Evolutionary conservation across 2,329 filamentous ascomycete species (phyloP).

Genomic region (Coniochaeta ligniaria): DNA sequence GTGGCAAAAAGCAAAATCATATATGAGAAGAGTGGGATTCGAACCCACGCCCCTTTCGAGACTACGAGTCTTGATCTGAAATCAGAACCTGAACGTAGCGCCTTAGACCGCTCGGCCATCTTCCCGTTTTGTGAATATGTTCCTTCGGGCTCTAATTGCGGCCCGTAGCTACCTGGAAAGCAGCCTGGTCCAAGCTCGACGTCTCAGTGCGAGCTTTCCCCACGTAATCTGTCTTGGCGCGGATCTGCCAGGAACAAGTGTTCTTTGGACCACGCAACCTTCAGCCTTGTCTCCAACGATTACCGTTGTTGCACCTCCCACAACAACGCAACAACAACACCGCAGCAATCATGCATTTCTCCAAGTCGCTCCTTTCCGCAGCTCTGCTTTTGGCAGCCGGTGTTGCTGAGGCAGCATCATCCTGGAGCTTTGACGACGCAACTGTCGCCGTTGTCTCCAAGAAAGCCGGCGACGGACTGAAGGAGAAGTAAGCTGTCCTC

Average conservation of each 20-base stretch:
- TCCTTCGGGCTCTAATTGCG: background rate
- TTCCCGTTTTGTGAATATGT: background rate
- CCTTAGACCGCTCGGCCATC: slow-evolving; percentile 1
- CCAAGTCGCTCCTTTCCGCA: slow-evolving; percentile 29
- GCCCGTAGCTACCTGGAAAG: background rate
- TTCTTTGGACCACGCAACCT: background rate
- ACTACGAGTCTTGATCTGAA: background rate
- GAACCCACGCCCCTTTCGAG: background rate
- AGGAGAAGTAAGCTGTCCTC: slow-evolving; percentile 51
- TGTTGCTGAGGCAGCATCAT: slow-evolving; percentile 44
- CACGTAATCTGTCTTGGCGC: slow-evolving; percentile 1
- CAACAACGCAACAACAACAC: background rate
- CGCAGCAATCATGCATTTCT: slow-evolving; percentile 29
- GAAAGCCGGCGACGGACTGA: slow-evolving; percentile 50
- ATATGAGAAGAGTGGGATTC: slow-evolving; percentile 1
- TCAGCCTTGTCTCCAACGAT: background rate
- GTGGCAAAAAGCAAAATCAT: background rate
- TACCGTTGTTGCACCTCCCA: background rate
- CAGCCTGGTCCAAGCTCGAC: background rate
- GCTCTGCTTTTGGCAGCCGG: slow-evolving; percentile 41
- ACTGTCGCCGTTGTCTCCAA: slow-evolving; percentile 60
- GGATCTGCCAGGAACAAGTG: slow-evolving; percentile 1
- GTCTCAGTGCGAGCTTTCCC: background rate
- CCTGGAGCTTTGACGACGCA: slow-evolving; percentile 71
- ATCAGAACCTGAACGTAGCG: background rate